Evolutionary conservation across 1,284 basidiomycete genomes (phyloP), one percentile per base, ranked within the genome.

Genomic region (Moniliella sp.): DNA sequence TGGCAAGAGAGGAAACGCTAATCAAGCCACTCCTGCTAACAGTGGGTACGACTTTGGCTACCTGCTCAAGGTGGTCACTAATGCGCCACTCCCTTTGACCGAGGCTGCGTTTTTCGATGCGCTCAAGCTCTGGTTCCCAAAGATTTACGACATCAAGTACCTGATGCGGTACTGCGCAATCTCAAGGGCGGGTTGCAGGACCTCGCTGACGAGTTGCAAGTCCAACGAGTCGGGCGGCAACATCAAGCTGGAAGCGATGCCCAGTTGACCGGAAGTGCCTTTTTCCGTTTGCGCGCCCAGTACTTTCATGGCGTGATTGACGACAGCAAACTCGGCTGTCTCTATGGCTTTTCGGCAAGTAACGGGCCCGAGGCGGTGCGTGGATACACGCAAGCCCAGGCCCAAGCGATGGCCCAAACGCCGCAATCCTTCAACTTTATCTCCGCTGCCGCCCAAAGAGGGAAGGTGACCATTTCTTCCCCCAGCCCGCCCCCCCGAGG

Each of bases 31-130:
- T 31, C 37, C 35, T 9, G n/a, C n/a, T n/a, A 31, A 23, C 60
- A 91, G 86, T 59, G 88, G 88, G 18, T 97, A 97, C 64, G 88
- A 97, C 63, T 97, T 97, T 65, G 88, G 91, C 13, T 97, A 97
- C 61, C 77, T 97, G 48, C 75, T 97, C 62, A 91, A 91, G 62
- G 71, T 94, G 32, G 71, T 97, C 30, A 91, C 86, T 1, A 77
- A 74, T 44, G 68, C 76, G 50, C 78, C 82, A 27, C 65, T 97
- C 40, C 91, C 91, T 2, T 72, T 76, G 16, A 74, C 75, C 14
- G 91, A 97, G 64, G 74, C 78, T 42, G 72, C 74, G 12, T 97
- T 94, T 64, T 93, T 94, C 61, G 72, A 80, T 32, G 70, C 78
- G 30, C 69, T 97, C 17, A 71, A 69, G 42, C 75, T 74, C 47